A percentile compares a stretch with the other conserved stretches of the same genome.
These are phyloP conservation scores for Setaria viridis DNA, from an alignment of 202 grass and related monocot genomes.

Conservation along the genomic window DNA sequence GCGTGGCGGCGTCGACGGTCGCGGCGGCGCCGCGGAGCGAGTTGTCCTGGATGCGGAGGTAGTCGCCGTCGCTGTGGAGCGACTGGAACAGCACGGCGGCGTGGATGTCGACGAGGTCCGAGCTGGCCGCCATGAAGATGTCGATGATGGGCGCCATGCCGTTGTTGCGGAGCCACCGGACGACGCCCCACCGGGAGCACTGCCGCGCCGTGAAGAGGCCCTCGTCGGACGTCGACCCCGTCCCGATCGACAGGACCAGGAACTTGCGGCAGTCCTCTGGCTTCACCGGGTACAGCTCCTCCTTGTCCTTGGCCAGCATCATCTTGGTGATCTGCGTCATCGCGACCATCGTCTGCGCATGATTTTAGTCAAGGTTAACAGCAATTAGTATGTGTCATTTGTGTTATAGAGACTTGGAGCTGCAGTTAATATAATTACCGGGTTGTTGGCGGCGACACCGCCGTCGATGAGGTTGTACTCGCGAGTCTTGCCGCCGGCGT, in stretches of 20 bases:
- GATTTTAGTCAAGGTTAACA: too few species aligned
- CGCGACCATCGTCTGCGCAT: slow-evolving; percentile 51
- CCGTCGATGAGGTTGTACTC: slow-evolving; percentile 72
- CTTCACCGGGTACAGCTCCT: slow-evolving; percentile 30
- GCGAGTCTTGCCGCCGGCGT: slow-evolving; percentile 22
- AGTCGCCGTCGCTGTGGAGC: slow-evolving; percentile 46
- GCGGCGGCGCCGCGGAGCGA: slow-evolving; percentile 36
- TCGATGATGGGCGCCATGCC: slow-evolving; percentile 61
- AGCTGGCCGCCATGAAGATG: slow-evolving; percentile 54
- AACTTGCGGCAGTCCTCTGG: slow-evolving; percentile 44
- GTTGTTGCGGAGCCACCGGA: slow-evolving; percentile 55
- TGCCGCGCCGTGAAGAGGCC: slow-evolving; percentile 35
- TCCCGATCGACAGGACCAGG: slow-evolving; percentile 57
- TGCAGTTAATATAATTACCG: slow-evolving; percentile 20
- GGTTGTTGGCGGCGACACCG: slow-evolving; percentile 64
- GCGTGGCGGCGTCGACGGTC: slow-evolving; percentile 40
- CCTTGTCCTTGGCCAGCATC: slow-evolving; percentile 35
- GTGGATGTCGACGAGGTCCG: slow-evolving; percentile 63
- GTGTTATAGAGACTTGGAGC: not conserved
- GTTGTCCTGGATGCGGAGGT: slow-evolving; percentile 60
- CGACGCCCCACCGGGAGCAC: slow-evolving; percentile 47
- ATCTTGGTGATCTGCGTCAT: slow-evolving; percentile 57
- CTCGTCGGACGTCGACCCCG: slow-evolving; percentile 45
- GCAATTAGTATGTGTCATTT: too few species aligned
- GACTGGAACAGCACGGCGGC: slow-evolving; percentile 49